Percentiles rank a stretch among this genome's conserved stretches.
These are phyloP conservation scores for Psilocybe tampanensis DNA, from an alignment of 768 basidiomycete species.

Conservation along the genomic window DNA sequence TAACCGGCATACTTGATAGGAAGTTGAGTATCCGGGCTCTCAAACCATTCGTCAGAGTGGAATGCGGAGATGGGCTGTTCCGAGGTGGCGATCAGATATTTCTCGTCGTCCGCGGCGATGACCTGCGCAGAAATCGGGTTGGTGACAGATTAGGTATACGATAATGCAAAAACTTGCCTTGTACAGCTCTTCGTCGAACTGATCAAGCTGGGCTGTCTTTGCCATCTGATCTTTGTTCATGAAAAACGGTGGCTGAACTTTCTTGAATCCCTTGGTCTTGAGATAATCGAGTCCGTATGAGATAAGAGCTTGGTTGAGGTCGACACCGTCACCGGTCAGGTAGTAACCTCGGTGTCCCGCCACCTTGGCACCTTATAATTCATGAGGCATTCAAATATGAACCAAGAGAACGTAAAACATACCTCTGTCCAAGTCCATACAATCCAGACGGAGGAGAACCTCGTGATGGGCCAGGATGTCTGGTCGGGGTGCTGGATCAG, in stretches of 20 bases:
- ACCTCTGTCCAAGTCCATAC: constrained; percentile 97
- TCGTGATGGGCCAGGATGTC: constrained; percentile 98
- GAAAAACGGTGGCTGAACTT: constrained; percentile 96
- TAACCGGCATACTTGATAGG: constrained; percentile 88
- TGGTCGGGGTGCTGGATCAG: constrained; percentile 67
- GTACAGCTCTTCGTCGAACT: constrained; percentile 99
- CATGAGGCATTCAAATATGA: neutral
- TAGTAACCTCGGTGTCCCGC: constrained; percentile 97
- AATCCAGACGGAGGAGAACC: constrained; percentile 89
- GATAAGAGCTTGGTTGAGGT: constrained; percentile 96
- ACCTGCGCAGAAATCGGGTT: constrained; percentile 47
- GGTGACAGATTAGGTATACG: neutral
- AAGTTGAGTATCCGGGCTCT: constrained; percentile 88
- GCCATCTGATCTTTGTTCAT: constrained; percentile 98
- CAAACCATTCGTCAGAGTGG: constrained; percentile 98
- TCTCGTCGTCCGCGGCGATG: constrained; percentile 89
- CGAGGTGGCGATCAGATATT: constrained; percentile 98
- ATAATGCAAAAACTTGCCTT: constrained; percentile 51
- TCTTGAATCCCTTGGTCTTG: constrained; percentile 80
- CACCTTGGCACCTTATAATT: constrained; percentile 78
- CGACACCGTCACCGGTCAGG: constrained; percentile 92
- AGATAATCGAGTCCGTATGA: constrained; percentile 95
- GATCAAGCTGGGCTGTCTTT: constrained; percentile 96
- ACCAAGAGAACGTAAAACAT: constrained; percentile 15
- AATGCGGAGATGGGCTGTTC: constrained; percentile 98